These are phyloP conservation scores for Gossypium turneri DNA, from an alignment of 345 rosid genomes.

Conservation along the genomic window DNA sequence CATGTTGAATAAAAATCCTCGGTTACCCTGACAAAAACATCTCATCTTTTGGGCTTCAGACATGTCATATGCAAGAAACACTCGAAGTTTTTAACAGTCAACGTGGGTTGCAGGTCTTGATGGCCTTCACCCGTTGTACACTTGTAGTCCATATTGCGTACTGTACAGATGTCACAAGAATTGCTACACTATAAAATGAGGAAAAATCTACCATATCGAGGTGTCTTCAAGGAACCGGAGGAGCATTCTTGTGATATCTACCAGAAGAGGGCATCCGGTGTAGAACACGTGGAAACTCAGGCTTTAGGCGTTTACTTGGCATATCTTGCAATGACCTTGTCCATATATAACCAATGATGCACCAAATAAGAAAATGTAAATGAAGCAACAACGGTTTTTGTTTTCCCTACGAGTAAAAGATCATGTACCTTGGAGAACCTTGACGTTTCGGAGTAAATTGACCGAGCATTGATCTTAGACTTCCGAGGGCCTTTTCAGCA, in stretches of 20 bases:
- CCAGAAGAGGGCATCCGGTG: constrained; percentile 77
- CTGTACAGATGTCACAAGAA: constrained; percentile 14
- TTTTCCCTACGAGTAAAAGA: not conserved
- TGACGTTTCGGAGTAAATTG: constrained; percentile 65
- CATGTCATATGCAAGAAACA: not conserved
- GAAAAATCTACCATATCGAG: not conserved
- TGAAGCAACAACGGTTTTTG: not conserved
- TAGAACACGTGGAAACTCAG: constrained; percentile 56
- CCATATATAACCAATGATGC: constrained; percentile 13
- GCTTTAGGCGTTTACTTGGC: constrained; percentile 65
- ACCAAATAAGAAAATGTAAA: constrained; percentile 6
- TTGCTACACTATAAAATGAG: constrained; percentile 7
- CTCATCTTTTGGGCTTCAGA: not conserved
- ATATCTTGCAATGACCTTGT: constrained; percentile 59
- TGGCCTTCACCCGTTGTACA: not conserved
- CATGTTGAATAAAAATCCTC: not conserved
- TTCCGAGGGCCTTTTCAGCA: constrained; percentile 83
- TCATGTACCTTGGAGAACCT: constrained; percentile 73
- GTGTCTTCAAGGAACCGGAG: constrained; percentile 41
- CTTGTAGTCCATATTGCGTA: constrained; percentile 1
- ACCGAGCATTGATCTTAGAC: constrained; percentile 53
- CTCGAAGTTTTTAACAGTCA: not conserved
- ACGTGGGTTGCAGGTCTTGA: constrained; percentile 9
- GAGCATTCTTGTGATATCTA: constrained; percentile 56
- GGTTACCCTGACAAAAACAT: not conserved